Percentiles rank a stretch among this genome's conserved stretches.
These are phyloP conservation scores for Puccinia triticina DNA, from an alignment of 1,284 basidiomycete genomes.

Conservation along the genomic window DNA sequence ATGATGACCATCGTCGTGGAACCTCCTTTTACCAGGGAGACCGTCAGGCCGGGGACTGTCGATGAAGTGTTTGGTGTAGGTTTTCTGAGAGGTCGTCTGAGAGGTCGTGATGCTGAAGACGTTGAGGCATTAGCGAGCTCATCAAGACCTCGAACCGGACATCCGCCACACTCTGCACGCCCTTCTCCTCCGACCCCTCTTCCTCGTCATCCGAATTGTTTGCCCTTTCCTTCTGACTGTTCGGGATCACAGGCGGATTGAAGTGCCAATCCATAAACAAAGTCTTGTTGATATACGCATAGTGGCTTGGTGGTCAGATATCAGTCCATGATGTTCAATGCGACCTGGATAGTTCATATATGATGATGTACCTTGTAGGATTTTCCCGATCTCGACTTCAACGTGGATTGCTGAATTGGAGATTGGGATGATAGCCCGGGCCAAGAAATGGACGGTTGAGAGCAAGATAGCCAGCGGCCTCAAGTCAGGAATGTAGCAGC, in stretches of 20 bases:
- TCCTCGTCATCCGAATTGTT: neutral
- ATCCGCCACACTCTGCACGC: neutral
- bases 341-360: too few relatives aligned
- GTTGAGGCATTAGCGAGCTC: constrained; percentile 44
- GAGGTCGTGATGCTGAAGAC: constrained; percentile 39
- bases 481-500: constrained; percentile 41
- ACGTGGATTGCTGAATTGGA: constrained; percentile 24
- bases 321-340: too few relatives aligned
- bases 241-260: constrained; percentile 8
- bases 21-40: neutral
- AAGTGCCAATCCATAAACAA: constrained; percentile 41
- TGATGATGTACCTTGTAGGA: constrained; percentile 48
- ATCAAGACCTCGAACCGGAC: constrained; percentile 41
- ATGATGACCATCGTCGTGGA: neutral
- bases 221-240: neutral
- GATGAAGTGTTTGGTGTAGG: neutral
- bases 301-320: too few relatives aligned
- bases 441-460: constrained; percentile 45
- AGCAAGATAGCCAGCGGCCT: constrained; percentile 35
- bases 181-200: neutral
- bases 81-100: too few relatives aligned
- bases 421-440: constrained; percentile 27
- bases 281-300: constrained; percentile 38
- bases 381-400: constrained; percentile 35
- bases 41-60: neutral